phyloP scores from a whole-genome alignment of 1,284 basidiomycete genomes.

The Porogramme epimiltina region DNA sequence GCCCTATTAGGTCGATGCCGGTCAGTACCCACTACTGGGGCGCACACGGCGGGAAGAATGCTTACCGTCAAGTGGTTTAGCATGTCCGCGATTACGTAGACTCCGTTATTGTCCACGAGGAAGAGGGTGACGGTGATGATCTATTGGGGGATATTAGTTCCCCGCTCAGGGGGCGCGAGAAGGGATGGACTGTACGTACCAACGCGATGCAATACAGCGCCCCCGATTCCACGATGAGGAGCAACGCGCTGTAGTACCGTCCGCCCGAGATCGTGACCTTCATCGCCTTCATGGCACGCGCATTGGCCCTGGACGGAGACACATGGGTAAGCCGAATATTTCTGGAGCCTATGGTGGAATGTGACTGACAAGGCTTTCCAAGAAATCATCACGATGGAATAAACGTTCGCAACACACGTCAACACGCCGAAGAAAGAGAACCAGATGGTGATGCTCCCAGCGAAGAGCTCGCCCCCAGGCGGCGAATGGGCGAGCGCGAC shows the following conservation, averaged over 20 bases:
- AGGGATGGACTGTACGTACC: constrained; percentile 1
- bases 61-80: constrained; percentile 4
- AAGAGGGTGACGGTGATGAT: constrained; percentile 1
- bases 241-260: background rate
- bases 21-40: too few relatives aligned
- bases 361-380: constrained; percentile 5
- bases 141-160: background rate
- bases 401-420: constrained; percentile 3
- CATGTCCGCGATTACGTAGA: constrained; percentile 6
- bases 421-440: constrained; percentile 1
- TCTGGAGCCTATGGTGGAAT: too few relatives aligned
- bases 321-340: too few relatives aligned
- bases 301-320: background rate
- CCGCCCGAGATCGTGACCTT: background rate
- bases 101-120: background rate
- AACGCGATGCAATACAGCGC: constrained; percentile 5
- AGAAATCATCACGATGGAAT: constrained; percentile 1
- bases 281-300: background rate
- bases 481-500: background rate
- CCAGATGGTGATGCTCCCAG: background rate
- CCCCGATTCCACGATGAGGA: constrained; percentile 12
- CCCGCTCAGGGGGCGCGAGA: too few relatives aligned
- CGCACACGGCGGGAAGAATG: background rate
- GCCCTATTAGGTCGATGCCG: background rate
- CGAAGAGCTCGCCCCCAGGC: background rate